Evolutionary conservation across 2,329 filamentous ascomycete genomes (phyloP), one percentile per base, ranked within the genome.

Genomic region (Chalaropsis ovoidea): DNA sequence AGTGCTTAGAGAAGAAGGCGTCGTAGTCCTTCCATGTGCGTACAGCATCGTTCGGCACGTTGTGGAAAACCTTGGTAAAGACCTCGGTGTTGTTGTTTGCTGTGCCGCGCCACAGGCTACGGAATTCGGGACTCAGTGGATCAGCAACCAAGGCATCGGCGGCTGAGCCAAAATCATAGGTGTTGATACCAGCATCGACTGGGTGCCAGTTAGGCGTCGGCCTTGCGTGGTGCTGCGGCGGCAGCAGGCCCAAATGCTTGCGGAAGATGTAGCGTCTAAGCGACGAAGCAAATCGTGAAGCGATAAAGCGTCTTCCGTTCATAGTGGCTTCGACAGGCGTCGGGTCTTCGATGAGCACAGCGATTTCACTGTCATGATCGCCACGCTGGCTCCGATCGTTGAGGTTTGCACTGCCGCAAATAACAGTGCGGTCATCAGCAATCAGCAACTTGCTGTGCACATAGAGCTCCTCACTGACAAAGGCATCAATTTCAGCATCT

Each of bases 261-360:
- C 92, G 85, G 84, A 90, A 96, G 69, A 96, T 83, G 73, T 91
- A 85, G 43, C 92, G 84, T 24, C 93, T 88, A 11, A 96, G 85
- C 0, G 87, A 89, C 4, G 89, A 79, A 1, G 91, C 91, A 72
- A 93, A 92, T 66, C 82, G 81, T 8, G 86, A 86, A 7, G 89
- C 93, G 41, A 79, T 81, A 77, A 82, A 95, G 0, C 84, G 84
- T 24, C 80, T 77, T 2, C 89, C 89, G 69, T 86, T 81, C 89
- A 96, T 95, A 68, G 75, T 76, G 19, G 85, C 86, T 15, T 88
- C 82, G 17, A 95, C 78, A 1, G 85, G 78, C 0, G 86, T 83
- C 1, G 84, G 82, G 72, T 95, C 90, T 73, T 94, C 87, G 71
- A 96, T 89, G 66, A 95, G 81, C 69, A 95, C 88, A n/a, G 90